These are phyloP conservation scores for Cryptosporidium viatorum DNA, from an alignment of 169 alveolate genomes.

Conservation along the genomic window DNA sequence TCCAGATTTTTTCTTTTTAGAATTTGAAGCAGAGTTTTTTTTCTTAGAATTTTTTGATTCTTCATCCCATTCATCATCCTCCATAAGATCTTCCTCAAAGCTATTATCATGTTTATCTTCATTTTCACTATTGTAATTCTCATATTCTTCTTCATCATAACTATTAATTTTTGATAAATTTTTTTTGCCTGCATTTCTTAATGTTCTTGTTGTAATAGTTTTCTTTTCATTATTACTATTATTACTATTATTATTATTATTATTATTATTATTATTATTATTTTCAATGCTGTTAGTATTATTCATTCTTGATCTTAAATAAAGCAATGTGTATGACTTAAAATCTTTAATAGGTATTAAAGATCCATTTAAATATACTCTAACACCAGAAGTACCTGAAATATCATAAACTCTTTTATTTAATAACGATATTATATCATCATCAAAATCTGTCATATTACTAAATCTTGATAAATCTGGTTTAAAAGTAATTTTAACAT, in stretches of 20 bases:
- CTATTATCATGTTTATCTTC: constrained; percentile 14
- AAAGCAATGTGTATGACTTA: constrained; percentile 94
- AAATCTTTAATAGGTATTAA: constrained; percentile 91
- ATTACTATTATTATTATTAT: too few species aligned
- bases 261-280: not conserved
- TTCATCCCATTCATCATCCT: constrained; percentile 74
- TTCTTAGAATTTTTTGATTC: not conserved
- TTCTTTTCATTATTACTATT: not conserved
- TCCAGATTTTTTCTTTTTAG: not conserved
- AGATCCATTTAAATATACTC: constrained; percentile 93
- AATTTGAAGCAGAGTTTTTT: not conserved
- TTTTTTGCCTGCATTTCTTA: constrained; percentile 9
- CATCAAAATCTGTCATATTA: constrained; percentile 88
- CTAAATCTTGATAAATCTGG: constrained; percentile 96
- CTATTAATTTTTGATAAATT: not conserved
- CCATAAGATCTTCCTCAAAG: constrained; percentile 5
- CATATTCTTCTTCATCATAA: not conserved
- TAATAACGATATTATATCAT: constrained; percentile 92
- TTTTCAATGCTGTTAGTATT: not conserved
- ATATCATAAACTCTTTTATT: constrained; percentile 98
- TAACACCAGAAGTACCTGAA: constrained; percentile 97
- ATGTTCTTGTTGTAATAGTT: not conserved
- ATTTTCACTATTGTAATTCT: not conserved
- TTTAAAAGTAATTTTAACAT: constrained; percentile 93
- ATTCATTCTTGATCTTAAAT: constrained; percentile 78